These are phyloP conservation scores for Melaleuca alternifolia DNA, from an alignment of 345 rosid genomes.

Conservation along the genomic window DNA sequence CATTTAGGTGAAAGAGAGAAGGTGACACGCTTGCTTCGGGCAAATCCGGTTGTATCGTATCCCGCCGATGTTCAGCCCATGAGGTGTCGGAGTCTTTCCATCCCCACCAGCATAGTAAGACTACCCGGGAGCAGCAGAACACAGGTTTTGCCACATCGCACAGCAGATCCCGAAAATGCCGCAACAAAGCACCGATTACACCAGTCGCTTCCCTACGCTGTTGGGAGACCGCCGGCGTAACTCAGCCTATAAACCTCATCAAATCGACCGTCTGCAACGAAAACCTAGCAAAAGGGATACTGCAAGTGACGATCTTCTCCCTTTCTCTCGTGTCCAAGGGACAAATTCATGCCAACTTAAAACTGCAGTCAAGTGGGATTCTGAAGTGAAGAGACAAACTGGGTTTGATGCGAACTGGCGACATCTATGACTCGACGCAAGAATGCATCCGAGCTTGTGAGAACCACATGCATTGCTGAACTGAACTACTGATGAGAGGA, in stretches of 20 bases:
- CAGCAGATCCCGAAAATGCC: slow-evolving; percentile 53
- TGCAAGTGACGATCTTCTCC: neutral
- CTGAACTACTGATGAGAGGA: neutral
- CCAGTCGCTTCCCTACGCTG: slow-evolving; percentile 12
- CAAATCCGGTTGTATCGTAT: slow-evolving; percentile 88
- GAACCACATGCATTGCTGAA: neutral
- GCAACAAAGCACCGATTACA: slow-evolving; percentile 31
- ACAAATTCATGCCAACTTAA: neutral
- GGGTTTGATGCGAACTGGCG: neutral
- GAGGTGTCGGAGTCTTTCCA: slow-evolving; percentile 28
- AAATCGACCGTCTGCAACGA: slow-evolving; percentile 39
- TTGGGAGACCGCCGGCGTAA: slow-evolving; percentile 31
- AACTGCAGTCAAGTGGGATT: neutral
- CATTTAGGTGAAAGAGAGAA: neutral
- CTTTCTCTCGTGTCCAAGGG: neutral
- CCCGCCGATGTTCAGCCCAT: slow-evolving; percentile 43
- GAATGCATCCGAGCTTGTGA: neutral
- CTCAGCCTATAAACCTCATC: slow-evolving; percentile 58
- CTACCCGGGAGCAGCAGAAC: slow-evolving; percentile 9
- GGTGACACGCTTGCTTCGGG: slow-evolving; percentile 25
- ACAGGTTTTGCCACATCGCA: slow-evolving; percentile 43
- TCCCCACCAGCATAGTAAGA: slow-evolving; percentile 20
- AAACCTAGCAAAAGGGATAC: neutral
- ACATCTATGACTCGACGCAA: neutral
- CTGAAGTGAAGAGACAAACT: neutral